Conservation (phyloP, 1,139 yeast species). For the Magnusiomyces tetraspermus region DNA sequence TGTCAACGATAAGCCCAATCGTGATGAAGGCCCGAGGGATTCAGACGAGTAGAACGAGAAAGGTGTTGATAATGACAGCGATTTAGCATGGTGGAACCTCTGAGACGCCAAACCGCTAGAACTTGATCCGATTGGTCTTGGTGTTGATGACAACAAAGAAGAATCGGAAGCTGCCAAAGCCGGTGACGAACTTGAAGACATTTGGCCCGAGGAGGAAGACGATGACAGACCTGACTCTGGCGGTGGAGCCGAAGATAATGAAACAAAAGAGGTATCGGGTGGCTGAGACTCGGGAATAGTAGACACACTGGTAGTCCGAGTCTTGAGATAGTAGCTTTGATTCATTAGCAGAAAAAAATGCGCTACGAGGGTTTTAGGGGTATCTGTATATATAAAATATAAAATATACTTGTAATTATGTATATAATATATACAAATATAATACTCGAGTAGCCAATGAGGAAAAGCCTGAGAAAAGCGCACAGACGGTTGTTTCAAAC, state of each 20-base stretch:
- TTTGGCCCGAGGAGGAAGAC: background rate
- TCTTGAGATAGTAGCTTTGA: constrained; percentile 31
- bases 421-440: no score
- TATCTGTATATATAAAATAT: no score
- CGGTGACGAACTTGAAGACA: background rate
- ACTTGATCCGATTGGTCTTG: background rate
- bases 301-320: constrained; percentile 45
- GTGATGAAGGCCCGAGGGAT: background rate
- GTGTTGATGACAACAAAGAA: background rate
- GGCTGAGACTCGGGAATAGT: background rate
- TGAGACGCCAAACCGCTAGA: background rate
- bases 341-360: no score
- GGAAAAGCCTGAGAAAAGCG: no score
- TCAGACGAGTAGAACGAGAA: background rate
- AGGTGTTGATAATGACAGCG: background rate
- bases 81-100: background rate
- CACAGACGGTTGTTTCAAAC: no score
- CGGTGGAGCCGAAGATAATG: background rate
- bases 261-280: background rate
- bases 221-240: background rate
- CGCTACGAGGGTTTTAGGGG: no score
- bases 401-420: no score
- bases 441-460: no score
- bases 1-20: background rate
- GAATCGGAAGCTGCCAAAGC: background rate